Evolutionary conservation across 2,329 filamentous ascomycete species (phyloP).

Genomic region (Monosporascus sp.): DNA sequence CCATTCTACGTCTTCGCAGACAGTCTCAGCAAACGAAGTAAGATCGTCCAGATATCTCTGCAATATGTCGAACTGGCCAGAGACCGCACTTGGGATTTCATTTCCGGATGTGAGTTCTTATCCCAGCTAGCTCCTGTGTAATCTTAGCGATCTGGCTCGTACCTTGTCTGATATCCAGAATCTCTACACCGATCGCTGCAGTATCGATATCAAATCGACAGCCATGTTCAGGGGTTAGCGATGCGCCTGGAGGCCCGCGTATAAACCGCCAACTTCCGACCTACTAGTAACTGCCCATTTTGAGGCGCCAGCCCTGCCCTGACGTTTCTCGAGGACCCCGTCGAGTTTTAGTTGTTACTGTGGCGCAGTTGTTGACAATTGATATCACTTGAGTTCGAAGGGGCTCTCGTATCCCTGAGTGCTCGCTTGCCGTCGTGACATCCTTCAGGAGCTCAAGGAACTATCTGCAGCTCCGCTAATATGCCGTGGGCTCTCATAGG

Average conservation of each 20-base stretch:
- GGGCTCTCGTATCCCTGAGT: too few species aligned
- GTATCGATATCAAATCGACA: neutral
- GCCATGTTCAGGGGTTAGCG: neutral
- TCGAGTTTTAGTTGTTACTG: too few species aligned
- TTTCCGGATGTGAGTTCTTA: neutral
- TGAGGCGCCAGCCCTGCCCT: too few species aligned
- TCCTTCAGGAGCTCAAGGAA: too few species aligned
- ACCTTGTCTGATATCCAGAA: neutral
- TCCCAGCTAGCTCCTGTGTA: neutral
- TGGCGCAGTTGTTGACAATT: too few species aligned
- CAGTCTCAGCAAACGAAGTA: neutral
- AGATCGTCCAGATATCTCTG: neutral
- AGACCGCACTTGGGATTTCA: neutral
- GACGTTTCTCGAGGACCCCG: too few species aligned
- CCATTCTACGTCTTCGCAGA: too few species aligned
- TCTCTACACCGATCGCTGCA: neutral
- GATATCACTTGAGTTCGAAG: too few species aligned
- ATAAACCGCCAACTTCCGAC: too few species aligned
- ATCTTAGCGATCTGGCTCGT: neutral
- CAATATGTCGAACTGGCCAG: neutral
- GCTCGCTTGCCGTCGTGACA: too few species aligned
- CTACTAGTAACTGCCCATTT: too few species aligned
- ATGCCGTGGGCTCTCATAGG: neutral
- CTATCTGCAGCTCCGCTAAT: neutral
- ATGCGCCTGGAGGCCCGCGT: neutral